Evolutionary conservation across 176 grass and related monocot species (phyloP), one percentile per base, ranked within the genome.

Genomic region (Juncus effusus): DNA sequence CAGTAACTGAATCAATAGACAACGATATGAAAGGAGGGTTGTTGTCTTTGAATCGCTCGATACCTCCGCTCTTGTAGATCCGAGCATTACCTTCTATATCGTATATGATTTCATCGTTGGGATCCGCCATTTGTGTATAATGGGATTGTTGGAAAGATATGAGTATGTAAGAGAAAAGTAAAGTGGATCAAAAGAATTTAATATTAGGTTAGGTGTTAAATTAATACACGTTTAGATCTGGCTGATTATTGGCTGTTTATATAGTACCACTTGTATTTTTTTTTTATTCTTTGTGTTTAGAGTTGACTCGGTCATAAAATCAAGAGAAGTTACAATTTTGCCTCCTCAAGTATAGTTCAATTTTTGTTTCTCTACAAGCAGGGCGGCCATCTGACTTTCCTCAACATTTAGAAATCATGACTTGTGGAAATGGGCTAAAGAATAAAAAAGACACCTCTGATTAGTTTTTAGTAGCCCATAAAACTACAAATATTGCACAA

Each of bases 1-100:
- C 79, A 16, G 75, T 77, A 37, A 16, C 59, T 14, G 72, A 54
- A 67, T 87, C 84, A 14, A 68, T 75, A n/a, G 77, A 60, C 3
- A 77, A 63, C 6, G 81, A 53, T 53, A 80, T n/a, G 47, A 80
- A 82, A 47, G 44, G 6, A 47, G 44, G 9, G 39, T 85, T 76
- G 59, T 74, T 52, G 57, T 47, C 60, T 2, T 64, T 61, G 71
- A 80, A 85, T n/a, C 85, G 89, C 47, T 88, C 76, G 10, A 79
- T 76, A 60, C 89, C 74, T 62, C 81, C 72, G 71, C 85, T 94
- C 67, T 62, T 78, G 44, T 78, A 78, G 39, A 70, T 51, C n/a
- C 36, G 56, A 13, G 68, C 60, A 4, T 5, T 36, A 4, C 52
- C 51, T 44, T 69, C 41, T 6, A 13, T 36, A 2, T 70, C 64